A percentile compares a stretch with the other conserved stretches of the same genome.
These are phyloP conservation scores for Aquilaria malaccensis DNA, from an alignment of 345 rosid genomes.

Conservation along the genomic window DNA sequence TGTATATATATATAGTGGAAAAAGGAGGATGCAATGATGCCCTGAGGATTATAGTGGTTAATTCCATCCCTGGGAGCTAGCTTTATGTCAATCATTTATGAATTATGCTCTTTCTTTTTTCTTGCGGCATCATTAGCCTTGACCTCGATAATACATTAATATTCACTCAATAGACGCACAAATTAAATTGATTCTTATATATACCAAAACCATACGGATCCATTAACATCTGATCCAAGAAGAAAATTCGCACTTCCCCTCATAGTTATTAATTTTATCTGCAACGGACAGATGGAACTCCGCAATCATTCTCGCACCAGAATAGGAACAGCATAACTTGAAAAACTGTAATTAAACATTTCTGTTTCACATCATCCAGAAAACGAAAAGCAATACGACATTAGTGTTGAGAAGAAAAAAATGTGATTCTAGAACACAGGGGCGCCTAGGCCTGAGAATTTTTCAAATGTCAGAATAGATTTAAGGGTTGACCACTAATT, in stretches of 20 bases:
- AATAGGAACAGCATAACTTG: too few relatives aligned
- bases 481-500: slow-evolving; percentile 35
- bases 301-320: too few relatives aligned
- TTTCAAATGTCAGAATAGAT: slow-evolving; percentile 27
- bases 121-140: slow-evolving; percentile 12
- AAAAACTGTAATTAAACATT: too few relatives aligned
- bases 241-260: too few relatives aligned
- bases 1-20: not conserved
- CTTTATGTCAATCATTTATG: slow-evolving; percentile 27
- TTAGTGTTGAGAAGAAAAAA: not conserved
- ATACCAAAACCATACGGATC: too few relatives aligned
- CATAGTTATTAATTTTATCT: too few relatives aligned
- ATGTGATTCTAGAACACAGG: slow-evolving; percentile 17
- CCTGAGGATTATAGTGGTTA: not conserved
- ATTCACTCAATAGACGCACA: too few relatives aligned
- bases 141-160: slow-evolving; percentile 4
- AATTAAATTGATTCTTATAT: too few relatives aligned
- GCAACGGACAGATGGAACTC: too few relatives aligned
- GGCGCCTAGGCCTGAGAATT: slow-evolving; percentile 1
- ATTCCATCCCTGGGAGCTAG: not conserved
- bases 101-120: slow-evolving; percentile 15
- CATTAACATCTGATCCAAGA: too few relatives aligned
- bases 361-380: too few relatives aligned
- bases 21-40: slow-evolving; percentile 1
- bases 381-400: too few relatives aligned